phyloP scores from a whole-genome alignment of 306 rosid genomes.

The Acacia melanoxylon region DNA sequence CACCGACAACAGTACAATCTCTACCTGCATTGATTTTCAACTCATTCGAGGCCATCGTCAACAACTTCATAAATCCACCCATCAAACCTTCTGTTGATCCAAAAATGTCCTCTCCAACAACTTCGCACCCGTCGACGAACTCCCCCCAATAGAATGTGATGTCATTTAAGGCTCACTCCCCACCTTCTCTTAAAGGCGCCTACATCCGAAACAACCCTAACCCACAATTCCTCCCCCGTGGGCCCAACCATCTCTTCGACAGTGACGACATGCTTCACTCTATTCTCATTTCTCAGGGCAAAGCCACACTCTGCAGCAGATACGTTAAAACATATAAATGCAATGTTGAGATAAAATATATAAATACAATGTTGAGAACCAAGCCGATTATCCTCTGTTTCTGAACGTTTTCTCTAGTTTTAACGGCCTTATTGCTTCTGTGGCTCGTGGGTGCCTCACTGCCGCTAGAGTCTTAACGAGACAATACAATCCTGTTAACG shows the following conservation, averaged over 20 bases:
- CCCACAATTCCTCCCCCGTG: conserved; percentile 86
- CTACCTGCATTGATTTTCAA: conserved; percentile 46
- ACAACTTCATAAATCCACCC: conserved; percentile 85
- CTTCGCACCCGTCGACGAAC: conserved; percentile 77
- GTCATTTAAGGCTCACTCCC: conserved; percentile 58
- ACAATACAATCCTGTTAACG: conserved; percentile 61
- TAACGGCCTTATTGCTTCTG: conserved; percentile 60
- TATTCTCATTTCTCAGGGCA: conserved; percentile 53
- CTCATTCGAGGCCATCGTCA: conserved; percentile 66
- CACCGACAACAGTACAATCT: not conserved
- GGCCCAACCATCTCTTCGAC: conserved; percentile 93
- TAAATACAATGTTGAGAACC: conserved; percentile 61
- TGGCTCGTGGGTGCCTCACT: conserved; percentile 67
- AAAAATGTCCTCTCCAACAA: conserved; percentile 53
- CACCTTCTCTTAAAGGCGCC: conserved; percentile 63
- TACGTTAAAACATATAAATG: conserved; percentile 69
- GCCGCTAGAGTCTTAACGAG: conserved; percentile 63
- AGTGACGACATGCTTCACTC: conserved; percentile 95
- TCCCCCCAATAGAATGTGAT: conserved; percentile 72
- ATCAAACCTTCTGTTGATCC: conserved; percentile 64
- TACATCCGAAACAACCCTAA: conserved; percentile 92
- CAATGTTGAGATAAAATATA: no score
- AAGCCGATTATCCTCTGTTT: conserved; percentile 61
- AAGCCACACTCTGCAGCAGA: conserved; percentile 76
- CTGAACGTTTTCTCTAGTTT: conserved; percentile 84